Evolutionary conservation across 2,329 filamentous ascomycete genomes (phyloP), one percentile per base, ranked within the genome.

Genomic region (Aquanectria penicillioides): DNA sequence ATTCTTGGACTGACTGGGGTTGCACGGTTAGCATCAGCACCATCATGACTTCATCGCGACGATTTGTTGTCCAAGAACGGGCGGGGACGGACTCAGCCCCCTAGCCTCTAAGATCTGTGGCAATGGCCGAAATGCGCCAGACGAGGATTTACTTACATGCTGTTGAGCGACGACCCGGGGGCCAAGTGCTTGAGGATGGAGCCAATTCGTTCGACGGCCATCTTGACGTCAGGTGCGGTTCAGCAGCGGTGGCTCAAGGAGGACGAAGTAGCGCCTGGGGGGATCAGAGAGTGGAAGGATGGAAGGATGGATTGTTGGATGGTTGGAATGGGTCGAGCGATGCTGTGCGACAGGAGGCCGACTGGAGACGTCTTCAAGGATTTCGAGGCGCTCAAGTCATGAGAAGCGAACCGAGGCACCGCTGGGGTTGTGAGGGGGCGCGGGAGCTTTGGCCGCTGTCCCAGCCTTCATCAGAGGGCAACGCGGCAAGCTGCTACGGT

Each of bases 131-230:
- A 23, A 47, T 29, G 25, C 22, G 29, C 13, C 38, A 31, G 18
- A 41, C 31, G 12, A 29, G 15, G 20, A 20, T 22, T 13, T 36
- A 71, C 90, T 83, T 86, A 97, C 94, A 97, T 91, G 62, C 88
- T 81, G 69, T 87, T 85, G 66, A 97, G 77, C 44, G 87, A 88
- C 70, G 88, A 88, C 68, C 86, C 86, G 47, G 92, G 91, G 59
- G 90, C 83, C 74, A 97, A 83, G 77, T 98, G 94, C 80, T 89
- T 93, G 71, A 97, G 85, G 72, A 98, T 91, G 66, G 91, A 94
- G 72, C 87, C 90, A 69, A 98, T 88, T 78, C 94, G 88, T 82
- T 97, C 92, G 62, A 89, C 85, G 68, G 92, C 90, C 92, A 94
- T 95, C 70, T 68, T 83, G 76, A 59, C 47, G 54, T 46, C 28